These are phyloP conservation scores for Lasiosphaeria ovina DNA, from an alignment of 495 filamentous ascomycete species.

Conservation along the genomic window DNA sequence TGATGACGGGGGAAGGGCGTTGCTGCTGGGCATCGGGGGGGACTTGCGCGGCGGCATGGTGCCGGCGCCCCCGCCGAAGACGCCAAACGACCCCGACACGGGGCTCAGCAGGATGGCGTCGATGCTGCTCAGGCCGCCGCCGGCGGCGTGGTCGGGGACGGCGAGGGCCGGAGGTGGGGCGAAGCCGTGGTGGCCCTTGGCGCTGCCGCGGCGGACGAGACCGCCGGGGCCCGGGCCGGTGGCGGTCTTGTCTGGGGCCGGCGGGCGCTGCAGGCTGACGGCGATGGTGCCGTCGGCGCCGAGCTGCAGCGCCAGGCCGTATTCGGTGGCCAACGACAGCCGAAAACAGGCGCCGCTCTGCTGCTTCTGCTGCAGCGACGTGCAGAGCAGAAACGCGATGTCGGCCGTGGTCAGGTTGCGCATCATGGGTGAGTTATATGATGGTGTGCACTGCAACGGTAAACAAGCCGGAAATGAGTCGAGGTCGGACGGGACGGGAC, in stretches of 20 bases:
- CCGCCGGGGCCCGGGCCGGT: neutral
- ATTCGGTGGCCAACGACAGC: constrained; percentile 10
- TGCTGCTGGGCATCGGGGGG: too few relatives aligned
- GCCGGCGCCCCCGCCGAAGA: neutral
- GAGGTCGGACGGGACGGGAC: too few relatives aligned
- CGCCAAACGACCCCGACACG: neutral
- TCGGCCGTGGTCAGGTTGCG: constrained; percentile 20
- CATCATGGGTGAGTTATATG: constrained; percentile 10
- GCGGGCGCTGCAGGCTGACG: constrained; percentile 4
- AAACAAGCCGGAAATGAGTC: too few relatives aligned
- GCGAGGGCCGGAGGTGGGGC: neutral
- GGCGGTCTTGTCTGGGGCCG: neutral
- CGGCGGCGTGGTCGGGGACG: neutral
- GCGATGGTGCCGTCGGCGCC: constrained; percentile 9
- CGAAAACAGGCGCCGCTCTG: neutral
- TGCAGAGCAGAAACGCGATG: constrained; percentile 23
- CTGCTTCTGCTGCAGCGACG: constrained; percentile 8
- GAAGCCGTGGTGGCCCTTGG: neutral
- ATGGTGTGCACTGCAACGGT: neutral
- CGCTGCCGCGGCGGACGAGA: neutral
- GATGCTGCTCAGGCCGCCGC: constrained; percentile 8
- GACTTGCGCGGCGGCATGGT: too few relatives aligned
- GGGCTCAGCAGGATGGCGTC: constrained; percentile 16
- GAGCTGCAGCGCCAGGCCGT: constrained; percentile 16
- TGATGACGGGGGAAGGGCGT: too few relatives aligned